Conservation (phyloP, 805 yeast genomes). For the Wickerhamomyces silvicola region DNA sequence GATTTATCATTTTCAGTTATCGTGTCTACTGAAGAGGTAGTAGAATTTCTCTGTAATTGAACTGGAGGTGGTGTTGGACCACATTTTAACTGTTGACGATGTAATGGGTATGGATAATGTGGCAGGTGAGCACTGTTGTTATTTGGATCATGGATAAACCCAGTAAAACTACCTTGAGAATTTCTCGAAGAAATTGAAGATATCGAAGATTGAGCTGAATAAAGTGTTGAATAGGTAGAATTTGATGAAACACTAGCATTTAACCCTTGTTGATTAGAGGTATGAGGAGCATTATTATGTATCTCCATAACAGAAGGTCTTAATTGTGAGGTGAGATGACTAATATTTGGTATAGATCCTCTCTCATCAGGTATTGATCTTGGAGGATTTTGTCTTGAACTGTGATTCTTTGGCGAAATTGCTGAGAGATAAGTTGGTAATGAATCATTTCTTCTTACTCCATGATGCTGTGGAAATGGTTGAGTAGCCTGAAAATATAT, state of each 20-base stretch:
- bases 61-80: neutral
- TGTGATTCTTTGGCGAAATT: slow-evolving; percentile 1
- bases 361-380: slow-evolving; percentile 19
- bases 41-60: neutral
- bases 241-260: slow-evolving; percentile 11
- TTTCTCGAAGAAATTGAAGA: slow-evolving; percentile 20
- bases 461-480: slow-evolving; percentile 1
- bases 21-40: neutral
- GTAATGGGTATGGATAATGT: neutral
- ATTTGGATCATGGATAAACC: slow-evolving; percentile 3
- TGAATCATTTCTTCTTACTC: slow-evolving; percentile 13
- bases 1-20: neutral
- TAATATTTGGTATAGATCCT: slow-evolving; percentile 6
- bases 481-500: slow-evolving; percentile 5
- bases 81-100: neutral
- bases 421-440: slow-evolving; percentile 9
- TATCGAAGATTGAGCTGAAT: slow-evolving; percentile 20
- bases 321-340: slow-evolving; percentile 1
- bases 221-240: slow-evolving; percentile 17
- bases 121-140: neutral
- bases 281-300: neutral
- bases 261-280: neutral
- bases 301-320: slow-evolving; percentile 19
- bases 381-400: slow-evolving; percentile 12
- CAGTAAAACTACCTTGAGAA: slow-evolving; percentile 16